phyloP scores from a whole-genome alignment of 2,329 filamentous ascomycete species.

The Pseudopithomyces chartarum region DNA sequence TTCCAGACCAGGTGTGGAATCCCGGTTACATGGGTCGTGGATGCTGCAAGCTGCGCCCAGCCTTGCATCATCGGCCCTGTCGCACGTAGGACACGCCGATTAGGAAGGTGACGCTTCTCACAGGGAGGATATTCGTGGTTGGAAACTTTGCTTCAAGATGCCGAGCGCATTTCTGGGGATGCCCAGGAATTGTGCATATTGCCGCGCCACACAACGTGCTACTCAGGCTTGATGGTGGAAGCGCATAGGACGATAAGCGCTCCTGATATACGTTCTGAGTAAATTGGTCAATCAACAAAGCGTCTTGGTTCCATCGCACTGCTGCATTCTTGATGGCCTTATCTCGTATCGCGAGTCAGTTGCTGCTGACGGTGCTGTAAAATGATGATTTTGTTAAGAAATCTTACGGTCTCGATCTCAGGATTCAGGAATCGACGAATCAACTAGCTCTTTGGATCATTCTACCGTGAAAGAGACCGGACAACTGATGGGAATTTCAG shows the following conservation, averaged over 20 bases:
- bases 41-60: conserved; percentile 11
- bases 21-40: neutral
- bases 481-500: too few species aligned
- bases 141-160: neutral
- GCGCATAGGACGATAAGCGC: neutral
- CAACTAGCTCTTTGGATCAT: too few species aligned
- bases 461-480: too few species aligned
- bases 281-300: neutral
- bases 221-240: neutral
- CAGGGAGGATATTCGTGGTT: neutral
- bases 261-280: neutral
- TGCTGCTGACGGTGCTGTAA: neutral
- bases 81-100: conserved; percentile 2
- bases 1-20: neutral
- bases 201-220: neutral
- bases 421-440: too few species aligned
- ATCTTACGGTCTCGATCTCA: too few species aligned
- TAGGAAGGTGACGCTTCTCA: conserved; percentile 7
- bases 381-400: too few species aligned
- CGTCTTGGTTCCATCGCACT: neutral
- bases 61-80: conserved; percentile 10
- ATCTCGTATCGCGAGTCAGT: neutral
- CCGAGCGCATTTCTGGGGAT: neutral
- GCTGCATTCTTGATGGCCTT: neutral
- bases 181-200: conserved; percentile 1